Base-by-base conservation (phyloP, 1,284 basidiomycete species). In the Malassezia obtusa region DNA sequence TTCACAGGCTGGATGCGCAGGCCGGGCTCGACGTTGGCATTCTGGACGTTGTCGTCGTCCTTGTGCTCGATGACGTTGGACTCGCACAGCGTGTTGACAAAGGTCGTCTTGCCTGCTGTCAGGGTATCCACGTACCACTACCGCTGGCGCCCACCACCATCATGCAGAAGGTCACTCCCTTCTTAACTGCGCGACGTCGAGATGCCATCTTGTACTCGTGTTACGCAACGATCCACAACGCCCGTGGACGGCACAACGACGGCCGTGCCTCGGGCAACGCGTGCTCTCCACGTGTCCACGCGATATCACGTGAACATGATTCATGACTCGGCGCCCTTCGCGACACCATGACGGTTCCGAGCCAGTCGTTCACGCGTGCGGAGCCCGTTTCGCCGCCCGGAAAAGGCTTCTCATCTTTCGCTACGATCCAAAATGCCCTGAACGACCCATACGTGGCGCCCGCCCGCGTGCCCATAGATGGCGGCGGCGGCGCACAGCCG, bases 1-100 rank as follows among this genome's bases (percentile, higher is more conserved):
- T 87, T 89, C 75, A 83, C 83, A 28, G 91, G 91, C 78, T 95
- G 95, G 77, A 98, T 96, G 75, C 82, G 84, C 73, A 96, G 92
- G 57, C 88, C 87, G 70, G 89, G 85, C 76, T 98, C 92, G 52
- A 90, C 80, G 75, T 95, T 89, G 15, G 91, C 91, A n/a, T 83
- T 82, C 65, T 87, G 85, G 11, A 89, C 84, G 67, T 83, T 82
- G 75, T 92, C 87, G 59, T 82, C 83, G 48, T 87, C 80, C 77
- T 91, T 91, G 79, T 92, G 78, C 50, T 75, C 73, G 48, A 76
- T 70, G 24, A 76, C 77, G 60, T 76, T 76, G 33, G 66, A 67
- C 40, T 77, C 75, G 45, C 78, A 74, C 35, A 67, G 59, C n/a
- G 64, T 73, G 66, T 70, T 75, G 52, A 64, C 66, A 45, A 67